A percentile compares a stretch with the other conserved stretches of the same genome.
These are phyloP conservation scores for Aspergillus incahuasiensis DNA, from an alignment of 495 filamentous ascomycete species.

Conservation along the genomic window DNA sequence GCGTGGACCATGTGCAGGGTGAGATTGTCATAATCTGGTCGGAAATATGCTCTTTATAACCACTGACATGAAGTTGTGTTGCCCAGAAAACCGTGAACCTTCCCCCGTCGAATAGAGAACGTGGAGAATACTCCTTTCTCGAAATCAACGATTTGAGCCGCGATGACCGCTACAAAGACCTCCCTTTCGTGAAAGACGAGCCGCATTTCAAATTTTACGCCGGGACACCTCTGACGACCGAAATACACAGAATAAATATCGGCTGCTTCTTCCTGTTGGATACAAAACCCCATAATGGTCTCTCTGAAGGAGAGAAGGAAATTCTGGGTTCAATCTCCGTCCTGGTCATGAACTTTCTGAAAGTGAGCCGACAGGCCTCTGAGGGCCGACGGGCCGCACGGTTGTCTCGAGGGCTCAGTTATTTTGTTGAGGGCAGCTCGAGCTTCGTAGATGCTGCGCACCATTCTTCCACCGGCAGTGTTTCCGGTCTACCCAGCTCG, in stretches of 20 bases:
- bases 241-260: constrained; percentile 63
- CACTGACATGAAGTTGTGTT: not conserved
- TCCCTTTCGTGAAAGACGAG: constrained; percentile 38
- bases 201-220: constrained; percentile 46
- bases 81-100: constrained; percentile 30
- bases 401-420: constrained; percentile 57
- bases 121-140: constrained; percentile 29
- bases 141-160: constrained; percentile 36
- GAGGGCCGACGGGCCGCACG: constrained; percentile 55
- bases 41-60: not conserved
- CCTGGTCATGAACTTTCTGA: constrained; percentile 61
- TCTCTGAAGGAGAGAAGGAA: constrained; percentile 34
- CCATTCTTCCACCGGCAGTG: constrained; percentile 24
- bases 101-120: constrained; percentile 30
- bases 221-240: constrained; percentile 56
- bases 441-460: constrained; percentile 37
- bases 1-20: constrained; percentile 46
- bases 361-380: constrained; percentile 51
- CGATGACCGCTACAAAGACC: constrained; percentile 36
- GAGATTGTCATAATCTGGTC: constrained; percentile 5
- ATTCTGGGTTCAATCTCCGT: constrained; percentile 45
- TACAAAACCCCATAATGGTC: constrained; percentile 31
- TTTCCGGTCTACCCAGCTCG: constrained; percentile 19
- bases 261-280: constrained; percentile 68
- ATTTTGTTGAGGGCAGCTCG: constrained; percentile 56